Evolutionary conservation across 257 asterid genomes (phyloP).

Genomic region (Solanum verrucosum): DNA sequence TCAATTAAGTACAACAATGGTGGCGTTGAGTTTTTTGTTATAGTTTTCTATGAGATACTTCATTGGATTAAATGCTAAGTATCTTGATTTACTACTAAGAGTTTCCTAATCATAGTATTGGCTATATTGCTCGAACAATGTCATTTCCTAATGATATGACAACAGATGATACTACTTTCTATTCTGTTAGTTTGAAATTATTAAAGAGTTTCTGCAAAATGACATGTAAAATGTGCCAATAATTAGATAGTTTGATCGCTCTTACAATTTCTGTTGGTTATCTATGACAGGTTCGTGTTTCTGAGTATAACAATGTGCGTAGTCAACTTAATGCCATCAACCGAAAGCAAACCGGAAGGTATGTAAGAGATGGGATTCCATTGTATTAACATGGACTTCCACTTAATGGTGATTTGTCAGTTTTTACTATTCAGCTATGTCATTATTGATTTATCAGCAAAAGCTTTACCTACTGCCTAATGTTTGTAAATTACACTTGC

Average conservation of each 20-base stretch:
- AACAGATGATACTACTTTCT: not conserved
- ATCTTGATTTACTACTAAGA: not conserved
- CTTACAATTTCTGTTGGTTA: constrained; percentile 9
- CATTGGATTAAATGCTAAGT: not conserved
- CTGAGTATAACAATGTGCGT: constrained; percentile 77
- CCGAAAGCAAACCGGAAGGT: constrained; percentile 84
- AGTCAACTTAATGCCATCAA: constrained; percentile 82
- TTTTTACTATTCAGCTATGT: not conserved
- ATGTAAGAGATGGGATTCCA: constrained; percentile 1
- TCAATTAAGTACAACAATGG: not conserved
- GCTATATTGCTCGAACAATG: not conserved
- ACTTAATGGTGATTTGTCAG: not conserved
- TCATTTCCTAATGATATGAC: not conserved
- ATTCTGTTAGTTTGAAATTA: not conserved
- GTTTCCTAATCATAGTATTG: not conserved
- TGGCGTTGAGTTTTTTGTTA: not conserved
- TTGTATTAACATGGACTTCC: not conserved
- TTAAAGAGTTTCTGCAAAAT: not conserved
- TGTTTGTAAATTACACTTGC: not conserved
- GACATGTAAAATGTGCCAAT: not conserved
- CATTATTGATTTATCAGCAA: not conserved
- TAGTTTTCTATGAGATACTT: not conserved
- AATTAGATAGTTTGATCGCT: not conserved
- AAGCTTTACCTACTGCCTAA: not conserved
- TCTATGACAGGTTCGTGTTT: constrained; percentile 64